These are phyloP conservation scores for Volvox carteri DNA, from an alignment of 163 green algal genomes.

Conservation along the genomic window DNA sequence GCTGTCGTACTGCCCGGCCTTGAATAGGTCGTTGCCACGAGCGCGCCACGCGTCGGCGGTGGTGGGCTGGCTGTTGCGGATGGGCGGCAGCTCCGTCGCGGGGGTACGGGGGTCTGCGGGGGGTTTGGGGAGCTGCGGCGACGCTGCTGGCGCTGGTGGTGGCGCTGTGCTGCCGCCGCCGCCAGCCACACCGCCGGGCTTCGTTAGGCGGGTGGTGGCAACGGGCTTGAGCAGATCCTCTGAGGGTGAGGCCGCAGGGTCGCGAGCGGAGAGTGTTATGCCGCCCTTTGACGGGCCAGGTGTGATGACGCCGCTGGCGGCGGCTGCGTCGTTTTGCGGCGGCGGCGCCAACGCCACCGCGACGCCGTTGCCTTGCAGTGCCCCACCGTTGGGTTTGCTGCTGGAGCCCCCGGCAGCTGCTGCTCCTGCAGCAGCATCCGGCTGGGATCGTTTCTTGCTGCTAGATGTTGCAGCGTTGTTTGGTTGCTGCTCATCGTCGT, in stretches of 20 bases:
- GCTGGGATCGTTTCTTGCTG: neutral
- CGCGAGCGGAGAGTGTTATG: conserved; percentile 7
- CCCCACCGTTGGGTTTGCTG: neutral
- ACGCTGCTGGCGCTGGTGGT: neutral
- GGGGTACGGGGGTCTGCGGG: no score
- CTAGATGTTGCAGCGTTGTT: no score
- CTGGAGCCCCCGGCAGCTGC: neutral
- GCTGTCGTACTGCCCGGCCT: conserved; percentile 72
- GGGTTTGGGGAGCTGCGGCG: no score
- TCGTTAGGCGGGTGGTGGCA: conserved; percentile 17
- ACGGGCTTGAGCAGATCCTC: conserved; percentile 40
- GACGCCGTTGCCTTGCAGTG: neutral
- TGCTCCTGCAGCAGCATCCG: neutral
- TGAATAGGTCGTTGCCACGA: conserved; percentile 86
- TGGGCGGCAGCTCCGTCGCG: conserved; percentile 33
- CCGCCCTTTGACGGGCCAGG: neutral
- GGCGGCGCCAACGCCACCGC: neutral
- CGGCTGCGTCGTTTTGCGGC: neutral
- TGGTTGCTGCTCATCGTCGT: conserved; percentile 59
- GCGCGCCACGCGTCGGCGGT: conserved; percentile 68
- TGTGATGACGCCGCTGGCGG: neutral
- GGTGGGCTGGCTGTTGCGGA: conserved; percentile 55
- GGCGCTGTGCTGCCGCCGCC: neutral
- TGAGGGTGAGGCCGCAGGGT: neutral
- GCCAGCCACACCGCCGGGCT: neutral